Base-by-base conservation (phyloP, 768 basidiomycete species). In the Boletus rubroflammeus region DNA sequence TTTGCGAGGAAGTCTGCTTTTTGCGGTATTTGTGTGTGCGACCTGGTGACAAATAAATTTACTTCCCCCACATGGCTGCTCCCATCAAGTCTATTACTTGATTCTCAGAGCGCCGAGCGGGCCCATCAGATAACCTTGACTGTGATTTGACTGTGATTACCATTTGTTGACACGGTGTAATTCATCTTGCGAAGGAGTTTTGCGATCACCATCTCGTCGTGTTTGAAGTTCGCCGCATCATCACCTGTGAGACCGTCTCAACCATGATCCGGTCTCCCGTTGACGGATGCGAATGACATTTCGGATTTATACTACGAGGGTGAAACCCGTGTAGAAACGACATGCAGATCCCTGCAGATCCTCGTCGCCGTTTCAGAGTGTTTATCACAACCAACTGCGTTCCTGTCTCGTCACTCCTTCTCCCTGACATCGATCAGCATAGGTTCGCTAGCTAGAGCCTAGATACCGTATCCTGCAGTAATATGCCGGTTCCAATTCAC, bases 331-430 rank as follows among this genome's bases (percentile, higher is more conserved):
- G 55, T 23, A 47, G 48, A 53, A 54, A 53, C 32, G 39, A 42
- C 34, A 49, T 31, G 57, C 31, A 62, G 61, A 60, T 59, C 55
- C 50, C 41, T 67, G 62, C 40, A 67, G 58, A 65, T 66, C 65
- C 40, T 59, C 17, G 42, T 56, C 41, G 23, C 36, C 34, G 63
- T 65, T 65, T 62, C 60, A 65, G 49, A 46, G 42, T 39, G 55
- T 34, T 45, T 40, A 55, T 62, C 52, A 51, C 46, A 28, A 40
- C 51, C 45, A 54, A 53, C 55, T 58, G 63, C 63, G 63, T 41
- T 43, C 50, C 53, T 31, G 38, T 42, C 60, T 66, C 65, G 48
- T 57, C 54, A 52, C 53, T 42, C 39, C 26, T 21, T 29, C 32
- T 38, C 45, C 38, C 36, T 31, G 25, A 23, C 26, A 43, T 48